Base-by-base conservation (phyloP, 169 alveolate genomes). In the Eimeria sp. region DNA sequence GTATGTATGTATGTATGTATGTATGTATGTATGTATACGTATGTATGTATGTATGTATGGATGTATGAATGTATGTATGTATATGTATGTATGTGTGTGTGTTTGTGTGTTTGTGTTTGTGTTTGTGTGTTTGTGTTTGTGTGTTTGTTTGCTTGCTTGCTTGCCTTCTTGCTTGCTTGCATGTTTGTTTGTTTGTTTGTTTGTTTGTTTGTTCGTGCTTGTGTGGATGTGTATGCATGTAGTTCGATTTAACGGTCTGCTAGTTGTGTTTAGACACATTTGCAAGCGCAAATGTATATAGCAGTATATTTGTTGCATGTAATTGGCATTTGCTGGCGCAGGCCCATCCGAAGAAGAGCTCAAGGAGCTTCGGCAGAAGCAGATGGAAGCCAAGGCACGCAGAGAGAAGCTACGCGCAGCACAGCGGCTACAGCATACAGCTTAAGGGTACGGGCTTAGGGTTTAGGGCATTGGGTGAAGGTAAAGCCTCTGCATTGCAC, bases 331-430 rank as follows among this genome's bases (percentile, higher is more conserved):
- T 3, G 10, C 30, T 63, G 73, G 5, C 10, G 25, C 90, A 82
- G 90, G 90, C 45, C 90, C 90, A 25, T 82, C 90, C 5, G 90
- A 58, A 40, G 90, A 82, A 54, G 90, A 82, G 51, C 90, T 82
- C 40, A 49, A 20, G 73, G 90, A 82, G 51, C 58, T 82, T 49
- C 90, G 90, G 25, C 90, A 51, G 51, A 82, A 82, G 90, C 90
- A 82, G 43, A 58, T n/a, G 27, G 90, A 82, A 40, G 90, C 90
- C 22, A 82, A 20, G 73, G 90, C 70, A 27, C 70, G 73, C n/a
- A 82, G 75, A 63, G 57, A 82, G 34, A 47, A 82, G 20, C 70
- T 82, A 27, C 6, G 73, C 1, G 73, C 73, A 18, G 73, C 40
- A 20, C 54, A n/a, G 40, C 90, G 7, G 54, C 70, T 54, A 54